phyloP scores from a whole-genome alignment of 257 asterid species.

The Primulina tabacum region DNA sequence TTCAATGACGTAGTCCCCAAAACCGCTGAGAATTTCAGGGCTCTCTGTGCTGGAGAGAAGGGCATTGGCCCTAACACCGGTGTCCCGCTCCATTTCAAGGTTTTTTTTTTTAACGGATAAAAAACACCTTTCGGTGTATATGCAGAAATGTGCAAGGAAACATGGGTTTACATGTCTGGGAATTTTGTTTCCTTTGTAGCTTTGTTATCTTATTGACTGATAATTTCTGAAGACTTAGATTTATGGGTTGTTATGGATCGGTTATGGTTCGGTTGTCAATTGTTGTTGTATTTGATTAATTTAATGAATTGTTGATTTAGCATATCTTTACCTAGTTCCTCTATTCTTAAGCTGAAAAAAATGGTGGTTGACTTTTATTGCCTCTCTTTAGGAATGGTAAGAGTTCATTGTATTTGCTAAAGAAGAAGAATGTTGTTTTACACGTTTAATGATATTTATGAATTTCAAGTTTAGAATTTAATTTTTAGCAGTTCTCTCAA shows the following conservation, averaged over 20 bases:
- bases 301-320: neutral
- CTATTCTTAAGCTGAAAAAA: constrained; percentile 5
- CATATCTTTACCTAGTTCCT: neutral
- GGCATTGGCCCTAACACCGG: constrained; percentile 63
- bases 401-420: neutral
- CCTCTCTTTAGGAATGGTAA: neutral
- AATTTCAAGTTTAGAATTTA: no score
- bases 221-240: neutral
- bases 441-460: neutral
- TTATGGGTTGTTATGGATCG: neutral
- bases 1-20: constrained; percentile 70
- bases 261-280: neutral
- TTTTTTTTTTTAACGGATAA: constrained; percentile 4
- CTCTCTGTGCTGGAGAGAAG: constrained; percentile 82
- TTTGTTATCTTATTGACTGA: constrained; percentile 8
- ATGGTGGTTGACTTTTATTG: neutral
- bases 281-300: neutral
- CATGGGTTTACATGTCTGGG: neutral
- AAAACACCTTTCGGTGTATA: neutral
- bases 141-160: neutral
- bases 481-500: neutral
- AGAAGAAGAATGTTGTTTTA: no score
- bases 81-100: constrained; percentile 77
- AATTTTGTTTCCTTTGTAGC: neutral
- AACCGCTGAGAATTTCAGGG: constrained; percentile 83